These are phyloP conservation scores for Carex littledalei DNA, from an alignment of 176 grass and related monocot genomes.

Conservation along the genomic window DNA sequence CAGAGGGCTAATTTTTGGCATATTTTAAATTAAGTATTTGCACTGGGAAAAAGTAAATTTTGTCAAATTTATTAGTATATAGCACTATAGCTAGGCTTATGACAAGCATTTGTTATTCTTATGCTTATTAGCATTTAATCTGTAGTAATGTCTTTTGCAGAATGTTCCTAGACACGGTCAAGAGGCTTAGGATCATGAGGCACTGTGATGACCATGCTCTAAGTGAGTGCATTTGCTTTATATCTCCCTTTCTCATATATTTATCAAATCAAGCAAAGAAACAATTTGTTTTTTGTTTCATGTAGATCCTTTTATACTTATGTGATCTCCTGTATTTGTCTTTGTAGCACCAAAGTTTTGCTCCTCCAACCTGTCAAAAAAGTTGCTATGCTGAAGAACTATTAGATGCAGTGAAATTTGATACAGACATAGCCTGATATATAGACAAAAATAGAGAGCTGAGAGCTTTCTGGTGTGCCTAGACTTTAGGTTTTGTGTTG, in stretches of 20 bases:
- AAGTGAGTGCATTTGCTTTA: slow-evolving; percentile 29
- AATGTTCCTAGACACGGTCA: slow-evolving; percentile 60
- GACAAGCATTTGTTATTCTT: neutral
- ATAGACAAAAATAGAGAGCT: neutral
- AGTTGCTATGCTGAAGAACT: neutral
- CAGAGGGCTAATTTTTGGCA: neutral
- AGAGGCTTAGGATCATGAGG: slow-evolving; percentile 77
- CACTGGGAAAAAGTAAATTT: neutral
- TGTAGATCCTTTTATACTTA: neutral
- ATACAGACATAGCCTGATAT: neutral
- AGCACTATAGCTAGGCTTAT: neutral
- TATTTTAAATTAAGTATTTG: neutral
- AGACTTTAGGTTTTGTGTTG: neutral
- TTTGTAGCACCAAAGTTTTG: neutral
- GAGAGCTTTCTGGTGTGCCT: neutral
- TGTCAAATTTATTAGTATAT: neutral
- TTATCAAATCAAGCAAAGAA: neutral
- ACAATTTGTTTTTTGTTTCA: neutral
- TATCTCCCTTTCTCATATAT: neutral
- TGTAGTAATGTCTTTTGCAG: slow-evolving; percentile 24
- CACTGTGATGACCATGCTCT: slow-evolving; percentile 42
- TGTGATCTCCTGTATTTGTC: neutral
- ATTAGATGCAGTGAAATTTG: neutral
- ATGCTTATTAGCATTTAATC: slow-evolving; percentile 1
- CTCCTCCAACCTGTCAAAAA: neutral